phyloP scores from a whole-genome alignment of 1,139 yeast genomes.

The Lipomyces yarrowii region DNA sequence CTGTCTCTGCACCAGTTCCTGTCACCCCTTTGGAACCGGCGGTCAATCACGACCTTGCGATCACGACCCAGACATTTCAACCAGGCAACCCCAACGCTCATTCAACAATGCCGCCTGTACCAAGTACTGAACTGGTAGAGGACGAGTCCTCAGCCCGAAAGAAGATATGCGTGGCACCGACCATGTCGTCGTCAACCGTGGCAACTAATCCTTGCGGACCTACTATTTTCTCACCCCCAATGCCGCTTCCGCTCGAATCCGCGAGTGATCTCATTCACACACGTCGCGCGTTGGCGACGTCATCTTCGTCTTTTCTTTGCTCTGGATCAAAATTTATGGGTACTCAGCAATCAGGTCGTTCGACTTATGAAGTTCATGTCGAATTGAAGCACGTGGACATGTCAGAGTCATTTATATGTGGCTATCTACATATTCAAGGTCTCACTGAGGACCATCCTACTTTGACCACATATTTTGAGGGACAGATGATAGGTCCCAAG shows the following conservation, averaged over 20 bases:
- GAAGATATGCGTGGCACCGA: neutral
- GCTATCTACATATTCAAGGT: conserved; percentile 78
- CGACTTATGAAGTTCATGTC: conserved; percentile 69
- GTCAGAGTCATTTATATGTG: conserved; percentile 63
- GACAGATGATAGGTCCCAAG: conserved; percentile 74
- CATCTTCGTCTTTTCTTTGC: conserved; percentile 45
- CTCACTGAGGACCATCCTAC: conserved; percentile 76
- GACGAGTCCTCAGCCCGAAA: neutral
- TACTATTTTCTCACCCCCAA: conserved; percentile 20
- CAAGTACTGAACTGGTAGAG: conserved; percentile 2
- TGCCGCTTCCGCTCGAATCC: conserved; percentile 24
- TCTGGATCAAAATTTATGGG: conserved; percentile 71
- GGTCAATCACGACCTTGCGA: neutral
- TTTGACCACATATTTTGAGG: conserved; percentile 83
- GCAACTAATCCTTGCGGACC: neutral
- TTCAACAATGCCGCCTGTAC: conserved; percentile 7
- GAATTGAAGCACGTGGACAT: conserved; percentile 72
- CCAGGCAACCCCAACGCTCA: neutral
- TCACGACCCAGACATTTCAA: neutral
- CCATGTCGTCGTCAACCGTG: neutral
- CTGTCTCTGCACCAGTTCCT: neutral
- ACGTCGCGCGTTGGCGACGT: conserved; percentile 13
- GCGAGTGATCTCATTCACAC: conserved; percentile 15
- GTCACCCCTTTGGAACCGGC: neutral
- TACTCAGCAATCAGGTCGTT: conserved; percentile 71